Base-by-base conservation (phyloP, 306 rosid species). In the Lithocarpus polystachyus region DNA sequence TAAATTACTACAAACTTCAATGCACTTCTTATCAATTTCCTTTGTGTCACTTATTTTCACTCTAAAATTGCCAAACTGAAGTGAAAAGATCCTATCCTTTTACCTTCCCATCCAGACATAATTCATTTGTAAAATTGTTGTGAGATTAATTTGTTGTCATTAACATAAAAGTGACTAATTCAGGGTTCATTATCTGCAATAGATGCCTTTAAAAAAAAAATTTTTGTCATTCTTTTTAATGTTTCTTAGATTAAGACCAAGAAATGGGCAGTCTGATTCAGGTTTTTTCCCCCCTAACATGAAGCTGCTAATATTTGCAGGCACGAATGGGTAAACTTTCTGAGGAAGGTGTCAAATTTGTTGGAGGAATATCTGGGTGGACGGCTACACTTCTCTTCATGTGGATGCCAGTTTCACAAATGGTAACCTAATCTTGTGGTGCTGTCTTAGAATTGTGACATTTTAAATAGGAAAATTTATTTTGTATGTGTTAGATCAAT, bases 331-430 rank as follows among this genome's bases (percentile, higher is more conserved):
- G 97, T 56, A 95, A 91, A 79, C 94, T 95, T 82, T 84, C 97
- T 26, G 86, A 88, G 81, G 37, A 87, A 82, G 96, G 97, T 77
- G 84, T 77, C 77, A 84, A 88, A 85, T 87, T 95, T 85, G 98
- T 95, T 73, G 97, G 98, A 78, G 92, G 89, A 70, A 84, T 95
- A 80, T 95, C 98, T 57, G 99, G 97, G 75, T 95, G 98, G 99
- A 92, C 96, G 8, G 99, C 99, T 71, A 95, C 99, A 2, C 82
- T 95, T 61, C 99, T 95, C 80, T 95, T 95, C 87, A 95, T 95
- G 99, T 95, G 98, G 99, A 95, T 92, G 97, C 99, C 99, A 0
- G 89, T 95, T 80, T 88, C 99, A 7, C 99, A 92, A 87, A 71
- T 95, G 98, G 99, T 92, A 89, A 79, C 59, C 53, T 26, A 28